Conservation (phyloP, 345 rosid species). For the Carallia brachiata region DNA sequence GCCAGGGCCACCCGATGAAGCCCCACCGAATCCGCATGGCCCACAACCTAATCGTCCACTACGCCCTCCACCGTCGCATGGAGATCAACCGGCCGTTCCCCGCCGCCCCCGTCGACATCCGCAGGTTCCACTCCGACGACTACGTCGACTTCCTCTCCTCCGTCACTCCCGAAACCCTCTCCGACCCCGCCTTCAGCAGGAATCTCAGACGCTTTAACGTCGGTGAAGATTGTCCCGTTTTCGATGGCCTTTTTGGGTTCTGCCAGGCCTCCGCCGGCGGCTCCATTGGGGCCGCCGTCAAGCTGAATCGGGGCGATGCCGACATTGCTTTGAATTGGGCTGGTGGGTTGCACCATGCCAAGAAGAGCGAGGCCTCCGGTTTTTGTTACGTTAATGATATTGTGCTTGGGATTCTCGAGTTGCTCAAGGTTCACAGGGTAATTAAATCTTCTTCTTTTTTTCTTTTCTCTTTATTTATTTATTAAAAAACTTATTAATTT, state of each 20-base stretch:
- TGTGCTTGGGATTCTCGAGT: conserved; percentile 92
- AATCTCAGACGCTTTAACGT: conserved; percentile 79
- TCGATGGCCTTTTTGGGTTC: conserved; percentile 84
- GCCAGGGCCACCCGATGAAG: conserved; percentile 97
- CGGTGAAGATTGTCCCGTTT: conserved; percentile 92
- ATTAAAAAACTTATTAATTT: too few relatives aligned
- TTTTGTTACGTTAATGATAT: conserved; percentile 96
- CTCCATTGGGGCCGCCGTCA: conserved; percentile 93
- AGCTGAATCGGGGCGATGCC: conserved; percentile 77
- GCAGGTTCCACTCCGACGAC: conserved; percentile 74
- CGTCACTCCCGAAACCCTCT: conserved; percentile 59
- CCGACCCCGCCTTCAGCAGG: conserved; percentile 55
- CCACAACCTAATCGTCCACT: conserved; percentile 83
- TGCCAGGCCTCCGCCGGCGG: conserved; percentile 99
- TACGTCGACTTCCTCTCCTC: conserved; percentile 80
- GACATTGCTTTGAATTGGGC: conserved; percentile 98
- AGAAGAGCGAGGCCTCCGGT: conserved; percentile 97
- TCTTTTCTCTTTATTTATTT: neutral
- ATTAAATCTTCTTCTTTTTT: neutral
- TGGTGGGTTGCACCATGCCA: conserved; percentile 97
- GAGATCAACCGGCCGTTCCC: conserved; percentile 92
- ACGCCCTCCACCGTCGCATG: conserved; percentile 88
- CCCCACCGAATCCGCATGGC: conserved; percentile 99
- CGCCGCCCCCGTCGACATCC: conserved; percentile 70
- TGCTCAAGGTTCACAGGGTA: conserved; percentile 95